Evolutionary conservation across 1,284 basidiomycete genomes (phyloP).

Genomic region (Coniophora puteana): DNA sequence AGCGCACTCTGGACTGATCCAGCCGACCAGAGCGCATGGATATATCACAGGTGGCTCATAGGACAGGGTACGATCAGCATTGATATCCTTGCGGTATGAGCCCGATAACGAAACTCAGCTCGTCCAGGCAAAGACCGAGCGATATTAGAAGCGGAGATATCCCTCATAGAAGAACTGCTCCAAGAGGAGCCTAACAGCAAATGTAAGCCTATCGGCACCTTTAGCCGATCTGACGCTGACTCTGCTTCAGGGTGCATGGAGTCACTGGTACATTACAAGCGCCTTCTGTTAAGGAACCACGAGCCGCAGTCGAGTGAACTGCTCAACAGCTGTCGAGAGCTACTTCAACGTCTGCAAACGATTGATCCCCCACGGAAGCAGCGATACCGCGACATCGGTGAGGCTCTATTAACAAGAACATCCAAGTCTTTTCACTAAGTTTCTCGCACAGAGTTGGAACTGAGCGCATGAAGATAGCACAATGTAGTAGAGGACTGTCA

Average conservation of each 20-base stretch:
- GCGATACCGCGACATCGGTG: conserved; percentile 65
- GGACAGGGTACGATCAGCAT: conserved; percentile 52
- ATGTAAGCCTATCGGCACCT: conserved; percentile 51
- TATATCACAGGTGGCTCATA: conserved; percentile 96
- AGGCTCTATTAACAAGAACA: too few relatives aligned
- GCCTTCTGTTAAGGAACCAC: conserved; percentile 47
- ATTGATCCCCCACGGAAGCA: conserved; percentile 57
- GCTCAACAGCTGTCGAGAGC: conserved; percentile 43
- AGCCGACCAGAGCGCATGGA: conserved; percentile 94
- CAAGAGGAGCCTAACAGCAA: conserved; percentile 91
- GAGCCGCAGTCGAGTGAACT: conserved; percentile 33
- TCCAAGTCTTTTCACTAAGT: too few relatives aligned
- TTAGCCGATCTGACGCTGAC: neutral
- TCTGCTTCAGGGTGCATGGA: conserved; percentile 81
- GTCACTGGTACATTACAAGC: conserved; percentile 82
- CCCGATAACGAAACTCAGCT: neutral
- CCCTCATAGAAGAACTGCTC: conserved; percentile 80
- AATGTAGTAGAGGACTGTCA: too few relatives aligned
- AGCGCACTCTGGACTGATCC: conserved; percentile 98
- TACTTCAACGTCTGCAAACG: conserved; percentile 49
- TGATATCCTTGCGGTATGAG: neutral
- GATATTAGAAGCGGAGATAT: conserved; percentile 76
- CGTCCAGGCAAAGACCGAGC: conserved; percentile 51
- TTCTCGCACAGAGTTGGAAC: too few relatives aligned
- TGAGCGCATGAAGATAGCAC: too few relatives aligned